Evolutionary conservation across 2,329 filamentous ascomycete genomes (phyloP).

Genomic region (Ophiostoma sp.): DNA sequence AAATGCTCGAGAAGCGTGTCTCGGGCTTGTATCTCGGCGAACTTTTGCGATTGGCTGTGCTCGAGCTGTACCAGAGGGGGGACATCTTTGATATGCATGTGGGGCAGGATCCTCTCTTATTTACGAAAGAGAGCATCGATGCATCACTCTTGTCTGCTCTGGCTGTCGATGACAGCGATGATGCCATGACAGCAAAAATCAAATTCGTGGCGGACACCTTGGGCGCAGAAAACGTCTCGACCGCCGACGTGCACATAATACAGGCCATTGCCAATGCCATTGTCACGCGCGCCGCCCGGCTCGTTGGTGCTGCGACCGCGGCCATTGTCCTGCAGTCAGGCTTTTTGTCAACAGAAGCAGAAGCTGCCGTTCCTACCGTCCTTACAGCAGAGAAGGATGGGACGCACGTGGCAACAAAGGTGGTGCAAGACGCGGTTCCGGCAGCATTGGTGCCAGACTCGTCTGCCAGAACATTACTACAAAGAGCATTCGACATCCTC

Average conservation of each 20-base stretch:
- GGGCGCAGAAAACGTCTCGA: background rate
- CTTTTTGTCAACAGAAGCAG: constrained; percentile 41
- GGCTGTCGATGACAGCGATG: background rate
- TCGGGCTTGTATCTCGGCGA: constrained; percentile 98
- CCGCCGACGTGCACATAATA: constrained; percentile 73
- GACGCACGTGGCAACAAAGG: background rate
- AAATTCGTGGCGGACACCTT: background rate
- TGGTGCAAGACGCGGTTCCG: background rate
- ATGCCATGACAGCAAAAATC: background rate
- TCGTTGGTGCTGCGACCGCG: constrained; percentile 85
- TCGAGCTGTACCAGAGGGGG: constrained; percentile 48
- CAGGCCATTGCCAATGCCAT: constrained; percentile 80
- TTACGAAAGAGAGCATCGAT: constrained; percentile 8
- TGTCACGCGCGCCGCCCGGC: constrained; percentile 80
- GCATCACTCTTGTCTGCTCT: constrained; percentile 21
- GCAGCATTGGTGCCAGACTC: background rate
- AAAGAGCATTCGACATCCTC: background rate
- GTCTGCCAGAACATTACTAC: background rate
- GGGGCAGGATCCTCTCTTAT: constrained; percentile 43
- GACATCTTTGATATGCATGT: background rate
- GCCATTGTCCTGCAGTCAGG: constrained; percentile 80
- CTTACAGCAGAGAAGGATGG: background rate
- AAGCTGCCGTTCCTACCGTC: no score
- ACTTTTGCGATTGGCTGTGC: constrained; percentile 75
- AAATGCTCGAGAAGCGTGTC: constrained; percentile 99